These are phyloP conservation scores for Takakia lepidozioides DNA, from an alignment of 225 moss, liverwort and hornwort species.

Conservation along the genomic window DNA sequence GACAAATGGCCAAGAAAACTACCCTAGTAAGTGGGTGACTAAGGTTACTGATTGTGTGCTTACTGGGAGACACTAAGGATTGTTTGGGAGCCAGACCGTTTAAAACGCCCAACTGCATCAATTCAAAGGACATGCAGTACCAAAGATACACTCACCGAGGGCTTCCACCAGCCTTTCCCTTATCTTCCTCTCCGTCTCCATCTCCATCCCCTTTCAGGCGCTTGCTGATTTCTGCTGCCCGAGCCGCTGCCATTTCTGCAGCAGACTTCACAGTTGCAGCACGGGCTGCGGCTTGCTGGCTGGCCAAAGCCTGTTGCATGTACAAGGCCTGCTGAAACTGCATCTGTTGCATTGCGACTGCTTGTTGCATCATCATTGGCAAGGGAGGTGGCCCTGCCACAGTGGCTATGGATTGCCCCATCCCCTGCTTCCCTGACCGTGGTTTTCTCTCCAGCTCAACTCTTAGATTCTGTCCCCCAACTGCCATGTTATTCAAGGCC, in stretches of 20 bases:
- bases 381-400: constrained; percentile 74
- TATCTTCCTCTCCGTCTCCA: constrained; percentile 26
- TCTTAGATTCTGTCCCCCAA: constrained; percentile 85
- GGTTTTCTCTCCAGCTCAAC: constrained; percentile 80
- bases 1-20: too few species aligned
- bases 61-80: too few species aligned
- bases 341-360: constrained; percentile 98
- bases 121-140: too few species aligned
- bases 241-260: constrained; percentile 90
- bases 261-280: constrained; percentile 98
- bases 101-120: too few species aligned
- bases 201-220: constrained; percentile 65
- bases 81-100: too few species aligned
- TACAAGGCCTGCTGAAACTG: constrained; percentile 99
- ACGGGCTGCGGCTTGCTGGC: constrained; percentile 90
- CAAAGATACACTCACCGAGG: constrained; percentile 44
- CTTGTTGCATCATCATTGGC: constrained; percentile 99
- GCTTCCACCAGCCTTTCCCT: constrained; percentile 21
- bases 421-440: constrained; percentile 61
- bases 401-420: constrained; percentile 42
- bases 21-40: too few species aligned
- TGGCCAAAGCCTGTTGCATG: constrained; percentile 97
- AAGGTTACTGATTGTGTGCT: too few species aligned
- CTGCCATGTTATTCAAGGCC: constrained; percentile 87
- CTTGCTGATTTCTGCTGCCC: constrained; percentile 93